These are phyloP conservation scores for Cystobasidium tubakii DNA, from an alignment of 768 basidiomycete genomes.

Conservation along the genomic window DNA sequence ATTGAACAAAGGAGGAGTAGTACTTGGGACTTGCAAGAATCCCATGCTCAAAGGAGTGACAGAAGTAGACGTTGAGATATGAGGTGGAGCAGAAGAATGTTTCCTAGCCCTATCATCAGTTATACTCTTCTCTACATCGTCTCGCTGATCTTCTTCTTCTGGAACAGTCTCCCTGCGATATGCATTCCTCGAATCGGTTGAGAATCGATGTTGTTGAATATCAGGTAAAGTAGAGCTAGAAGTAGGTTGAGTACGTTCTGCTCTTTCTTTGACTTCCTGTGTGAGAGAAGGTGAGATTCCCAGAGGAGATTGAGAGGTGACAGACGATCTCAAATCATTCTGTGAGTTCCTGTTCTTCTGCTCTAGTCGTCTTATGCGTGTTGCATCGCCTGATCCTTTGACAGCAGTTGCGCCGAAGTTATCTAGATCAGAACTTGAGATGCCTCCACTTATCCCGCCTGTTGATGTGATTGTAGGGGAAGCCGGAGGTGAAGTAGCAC, in stretches of 20 bases:
- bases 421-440: too few relatives aligned
- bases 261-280: neutral
- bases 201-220: neutral
- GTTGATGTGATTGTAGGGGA: neutral
- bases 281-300: neutral
- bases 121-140: neutral
- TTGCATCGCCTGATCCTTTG: too few relatives aligned
- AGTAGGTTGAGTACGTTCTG: neutral
- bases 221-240: neutral
- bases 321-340: neutral
- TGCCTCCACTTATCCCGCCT: neutral
- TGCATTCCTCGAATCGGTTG: too few relatives aligned
- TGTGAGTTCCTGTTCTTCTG: neutral
- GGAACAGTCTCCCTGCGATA: neutral
- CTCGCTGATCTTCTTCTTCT: neutral
- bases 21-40: neutral
- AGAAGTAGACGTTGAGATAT: neutral
- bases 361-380: neutral
- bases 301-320: neutral
- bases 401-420: too few relatives aligned
- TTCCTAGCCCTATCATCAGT: neutral
- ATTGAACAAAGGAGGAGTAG: neutral
- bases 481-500: neutral
- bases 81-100: neutral
- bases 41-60: neutral